Evolutionary conservation across 2,329 filamentous ascomycete genomes (phyloP), one percentile per base, ranked within the genome.

Genomic region (Chaetomiaceae sp.): DNA sequence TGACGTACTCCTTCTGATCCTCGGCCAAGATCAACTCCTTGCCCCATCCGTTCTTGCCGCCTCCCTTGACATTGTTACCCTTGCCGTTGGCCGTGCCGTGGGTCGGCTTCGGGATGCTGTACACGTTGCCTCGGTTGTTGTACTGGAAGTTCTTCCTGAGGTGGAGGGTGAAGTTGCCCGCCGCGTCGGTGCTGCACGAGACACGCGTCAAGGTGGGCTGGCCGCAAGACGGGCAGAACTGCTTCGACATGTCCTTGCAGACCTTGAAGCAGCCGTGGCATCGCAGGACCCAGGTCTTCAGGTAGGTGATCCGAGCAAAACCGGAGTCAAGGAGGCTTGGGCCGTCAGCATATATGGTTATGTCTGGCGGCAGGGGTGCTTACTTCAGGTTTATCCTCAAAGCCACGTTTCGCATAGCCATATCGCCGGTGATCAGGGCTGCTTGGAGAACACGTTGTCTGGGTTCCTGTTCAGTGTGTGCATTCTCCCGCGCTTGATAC

Each of bases 381-480:
- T 55, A 64, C 62, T 68, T 68, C 13, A 99, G 81, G 71, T 96
- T 96, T 75, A 97, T 95, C 60, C 95, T 89, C 4, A 99, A 78
- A 2, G 93, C 81, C 7, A 97, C 90, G 66, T 97, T 97, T 72
- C 97, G 92, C 89, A 99, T 95, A 49, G 93, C 92, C 70, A 88
- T 97, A 73, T 99, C 93, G 50, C 87, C 90, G 1, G 93, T 97
- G 64, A 97, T 85, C 39, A 92, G 84, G n/a, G 90, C 92, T 14
- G 88, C 89, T 68, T 95, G 85, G 60, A 96, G 85, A 12, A 81
- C 82, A 55, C 80, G 79, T 31, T 80, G 75, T 48, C 81, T 75
- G 2, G 76, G 66, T 53, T 74, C 67, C 43, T 76, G 70, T 35
- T 76, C 70, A 17, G 73, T 67, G 1, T 73, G 68, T 5, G 73